phyloP scores from a whole-genome alignment of 108 stramenopile genomes.

The Cyclotella atomus region DNA sequence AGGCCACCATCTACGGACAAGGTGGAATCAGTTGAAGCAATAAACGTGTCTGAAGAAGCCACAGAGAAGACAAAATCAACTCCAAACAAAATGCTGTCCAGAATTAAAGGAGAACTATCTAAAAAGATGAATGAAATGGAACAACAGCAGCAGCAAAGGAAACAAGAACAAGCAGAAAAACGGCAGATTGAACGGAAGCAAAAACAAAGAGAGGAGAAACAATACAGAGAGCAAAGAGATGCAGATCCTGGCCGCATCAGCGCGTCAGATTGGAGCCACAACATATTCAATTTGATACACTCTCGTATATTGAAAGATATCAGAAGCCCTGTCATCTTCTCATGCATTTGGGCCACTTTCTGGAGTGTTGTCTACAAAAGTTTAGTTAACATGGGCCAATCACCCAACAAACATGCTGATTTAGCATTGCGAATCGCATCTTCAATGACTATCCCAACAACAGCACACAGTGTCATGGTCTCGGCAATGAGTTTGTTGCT shows the following conservation, averaged over 20 bases:
- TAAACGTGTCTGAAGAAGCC: neutral
- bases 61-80: neutral
- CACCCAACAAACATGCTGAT: conserved; percentile 3
- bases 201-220: conserved; percentile 19
- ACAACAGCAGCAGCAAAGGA: conserved; percentile 6
- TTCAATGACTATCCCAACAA: conserved; percentile 57
- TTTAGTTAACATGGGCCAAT: conserved; percentile 15
- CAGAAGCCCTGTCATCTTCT: conserved; percentile 61
- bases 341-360: conserved; percentile 68
- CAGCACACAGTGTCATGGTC: conserved; percentile 84
- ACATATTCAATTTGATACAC: conserved; percentile 81
- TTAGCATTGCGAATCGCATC: conserved; percentile 29
- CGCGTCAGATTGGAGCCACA: conserved; percentile 88
- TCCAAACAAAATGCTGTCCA: neutral
- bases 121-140: neutral
- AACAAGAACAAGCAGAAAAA: conserved; percentile 8
- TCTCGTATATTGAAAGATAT: conserved; percentile 85
- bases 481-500: conserved; percentile 86
- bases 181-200: conserved; percentile 7
- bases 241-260: conserved; percentile 55
- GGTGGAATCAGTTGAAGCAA: neutral
- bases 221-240: conserved; percentile 25
- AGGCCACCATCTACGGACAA: neutral
- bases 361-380: conserved; percentile 62
- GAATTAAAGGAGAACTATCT: conserved; percentile 10